A percentile compares a stretch with the other conserved stretches of the same genome.
These are phyloP conservation scores for Exophiala aquamarina DNA, from an alignment of 2,329 filamentous ascomycete species.

Conservation along the genomic window DNA sequence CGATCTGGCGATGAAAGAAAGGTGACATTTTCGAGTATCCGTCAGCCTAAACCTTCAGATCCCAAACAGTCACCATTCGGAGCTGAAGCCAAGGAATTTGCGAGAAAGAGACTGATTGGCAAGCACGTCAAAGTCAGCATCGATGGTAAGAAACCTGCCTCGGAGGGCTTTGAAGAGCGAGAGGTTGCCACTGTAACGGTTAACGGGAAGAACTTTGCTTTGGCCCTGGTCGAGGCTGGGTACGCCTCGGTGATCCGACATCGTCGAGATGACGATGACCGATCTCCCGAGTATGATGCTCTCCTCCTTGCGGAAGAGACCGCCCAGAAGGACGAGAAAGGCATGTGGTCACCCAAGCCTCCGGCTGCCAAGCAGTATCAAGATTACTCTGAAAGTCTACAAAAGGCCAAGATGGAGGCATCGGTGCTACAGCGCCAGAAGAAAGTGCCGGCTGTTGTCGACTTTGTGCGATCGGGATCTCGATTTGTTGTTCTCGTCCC, in stretches of 20 bases:
- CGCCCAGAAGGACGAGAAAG: constrained; percentile 85
- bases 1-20: constrained; percentile 85
- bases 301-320: constrained; percentile 45
- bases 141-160: constrained; percentile 86
- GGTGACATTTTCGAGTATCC: constrained; percentile 87
- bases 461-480: constrained; percentile 97
- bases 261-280: constrained; percentile 89
- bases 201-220: constrained; percentile 82
- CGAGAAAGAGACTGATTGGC: constrained; percentile 90
- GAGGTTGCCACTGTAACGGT: constrained; percentile 87
- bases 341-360: constrained; percentile 91
- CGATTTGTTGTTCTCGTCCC: constrained; percentile 90
- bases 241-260: constrained; percentile 94
- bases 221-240: constrained; percentile 84
- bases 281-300: constrained; percentile 86
- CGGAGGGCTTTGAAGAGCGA: constrained; percentile 87
- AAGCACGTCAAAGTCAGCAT: constrained; percentile 90
- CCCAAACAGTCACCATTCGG: constrained; percentile 83
- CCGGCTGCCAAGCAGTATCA: constrained; percentile 78
- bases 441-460: constrained; percentile 88
- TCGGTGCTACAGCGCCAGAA: constrained; percentile 85
- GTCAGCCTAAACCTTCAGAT: constrained; percentile 87
- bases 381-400: constrained; percentile 87
- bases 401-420: constrained; percentile 94
- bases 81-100: constrained; percentile 92